phyloP scores from a whole-genome alignment of 495 filamentous ascomycete species.

The Aspergillus ostianus region DNA sequence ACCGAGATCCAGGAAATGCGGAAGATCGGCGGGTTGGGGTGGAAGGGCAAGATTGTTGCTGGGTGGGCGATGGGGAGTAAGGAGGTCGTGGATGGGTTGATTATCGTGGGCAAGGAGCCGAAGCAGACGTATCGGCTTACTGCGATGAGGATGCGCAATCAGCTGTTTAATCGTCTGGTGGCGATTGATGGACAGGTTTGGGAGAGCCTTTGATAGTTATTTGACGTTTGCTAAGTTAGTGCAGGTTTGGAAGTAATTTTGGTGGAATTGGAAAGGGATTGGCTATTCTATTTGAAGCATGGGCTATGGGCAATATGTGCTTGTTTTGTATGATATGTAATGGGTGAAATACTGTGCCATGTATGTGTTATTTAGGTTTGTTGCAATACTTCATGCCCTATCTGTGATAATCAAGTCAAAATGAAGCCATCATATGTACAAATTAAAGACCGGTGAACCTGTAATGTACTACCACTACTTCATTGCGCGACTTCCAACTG shows the following conservation, averaged over 20 bases:
- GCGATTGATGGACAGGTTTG: conserved; percentile 85
- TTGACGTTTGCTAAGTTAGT: conserved; percentile 13
- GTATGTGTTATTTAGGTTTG: no score
- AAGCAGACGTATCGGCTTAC: conserved; percentile 62
- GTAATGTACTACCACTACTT: not conserved
- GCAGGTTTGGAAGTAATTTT: conserved; percentile 19
- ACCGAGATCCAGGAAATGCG: conserved; percentile 66
- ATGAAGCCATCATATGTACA: not conserved
- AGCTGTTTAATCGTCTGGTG: conserved; percentile 82
- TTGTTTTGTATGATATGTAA: no score
- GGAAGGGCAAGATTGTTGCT: conserved; percentile 85
- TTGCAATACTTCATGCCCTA: not conserved
- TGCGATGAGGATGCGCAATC: conserved; percentile 71
- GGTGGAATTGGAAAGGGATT: no score
- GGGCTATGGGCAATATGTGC: no score
- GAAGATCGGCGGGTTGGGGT: conserved; percentile 83
- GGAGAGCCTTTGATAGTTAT: conserved; percentile 65
- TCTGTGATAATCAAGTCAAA: not conserved
- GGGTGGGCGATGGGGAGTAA: conserved; percentile 70
- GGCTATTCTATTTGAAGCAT: no score
- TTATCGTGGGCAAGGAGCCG: conserved; percentile 55
- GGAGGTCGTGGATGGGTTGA: conserved; percentile 75
- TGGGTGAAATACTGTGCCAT: no score
- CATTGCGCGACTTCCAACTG: conserved; percentile 29
- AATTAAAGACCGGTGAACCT: not conserved